Conservation (phyloP, 2,329 filamentous ascomycete species). For the Xylariaceae sp. region DNA sequence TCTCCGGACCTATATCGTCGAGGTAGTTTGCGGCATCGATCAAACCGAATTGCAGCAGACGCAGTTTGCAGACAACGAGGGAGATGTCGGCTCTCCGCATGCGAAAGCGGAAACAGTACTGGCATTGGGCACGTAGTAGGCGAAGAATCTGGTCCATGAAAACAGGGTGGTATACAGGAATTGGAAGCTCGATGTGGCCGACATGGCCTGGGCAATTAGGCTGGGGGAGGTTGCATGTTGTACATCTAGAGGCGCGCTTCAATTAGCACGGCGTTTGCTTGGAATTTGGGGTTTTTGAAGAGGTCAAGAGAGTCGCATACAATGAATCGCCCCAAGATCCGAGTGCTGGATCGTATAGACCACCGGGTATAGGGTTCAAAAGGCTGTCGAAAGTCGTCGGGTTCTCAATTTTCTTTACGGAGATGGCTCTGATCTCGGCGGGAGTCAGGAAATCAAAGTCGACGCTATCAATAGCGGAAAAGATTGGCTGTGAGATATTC, state of each 20-base stretch:
- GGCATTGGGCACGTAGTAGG: slow-evolving; percentile 78
- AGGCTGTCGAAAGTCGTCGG: slow-evolving; percentile 90
- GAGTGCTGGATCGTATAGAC: slow-evolving; percentile 86
- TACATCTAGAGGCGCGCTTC: slow-evolving; percentile 54
- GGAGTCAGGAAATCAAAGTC: slow-evolving; percentile 82
- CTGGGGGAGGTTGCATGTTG: slow-evolving; percentile 82
- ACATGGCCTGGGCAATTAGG: slow-evolving; percentile 84
- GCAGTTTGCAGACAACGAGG: slow-evolving; percentile 75
- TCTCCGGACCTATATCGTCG: slow-evolving; percentile 36
- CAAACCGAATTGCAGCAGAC: slow-evolving; percentile 78
- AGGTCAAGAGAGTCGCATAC: slow-evolving; percentile 45
- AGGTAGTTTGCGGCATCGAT: slow-evolving; percentile 48
- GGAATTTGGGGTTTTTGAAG: not conserved
- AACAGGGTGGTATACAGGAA: slow-evolving; percentile 91
- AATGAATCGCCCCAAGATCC: slow-evolving; percentile 82
- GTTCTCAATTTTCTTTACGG: slow-evolving; percentile 90
- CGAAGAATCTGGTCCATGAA: slow-evolving; percentile 90
- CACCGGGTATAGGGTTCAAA: slow-evolving; percentile 81
- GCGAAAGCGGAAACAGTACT: slow-evolving; percentile 84
- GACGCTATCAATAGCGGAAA: slow-evolving; percentile 77
- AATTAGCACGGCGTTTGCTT: not conserved
- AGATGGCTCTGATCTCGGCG: slow-evolving; percentile 79
- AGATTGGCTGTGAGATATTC: slow-evolving; percentile 75
- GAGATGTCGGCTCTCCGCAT: slow-evolving; percentile 72
- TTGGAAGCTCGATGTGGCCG: slow-evolving; percentile 90